Conservation (phyloP, 2,329 filamentous ascomycete genomes). For the Diaporthe citri region DNA sequence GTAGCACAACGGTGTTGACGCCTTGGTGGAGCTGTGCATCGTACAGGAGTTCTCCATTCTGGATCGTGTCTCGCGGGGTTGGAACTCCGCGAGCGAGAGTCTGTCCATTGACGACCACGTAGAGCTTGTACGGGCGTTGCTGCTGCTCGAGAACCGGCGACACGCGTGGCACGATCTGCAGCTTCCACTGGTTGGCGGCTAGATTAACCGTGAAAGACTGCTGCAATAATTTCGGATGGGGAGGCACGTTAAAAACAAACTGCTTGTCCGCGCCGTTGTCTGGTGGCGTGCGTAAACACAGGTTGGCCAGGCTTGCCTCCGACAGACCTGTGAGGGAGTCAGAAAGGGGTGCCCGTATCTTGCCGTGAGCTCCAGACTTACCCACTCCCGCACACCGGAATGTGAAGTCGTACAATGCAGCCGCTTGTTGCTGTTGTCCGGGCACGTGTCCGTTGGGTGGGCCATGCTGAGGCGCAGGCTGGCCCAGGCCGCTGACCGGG, state of each 20-base stretch:
- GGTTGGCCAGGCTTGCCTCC: conserved; percentile 75
- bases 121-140: conserved; percentile 80
- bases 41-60: conserved; percentile 75
- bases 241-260: conserved; percentile 73
- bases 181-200: conserved; percentile 74
- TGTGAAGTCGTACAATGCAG: conserved; percentile 35
- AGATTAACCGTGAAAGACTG: conserved; percentile 81
- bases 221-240: conserved; percentile 74
- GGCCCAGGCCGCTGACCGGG: conserved; percentile 27
- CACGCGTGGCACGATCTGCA: conserved; percentile 78
- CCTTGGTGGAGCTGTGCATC: conserved; percentile 79
- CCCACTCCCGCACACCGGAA: conserved; percentile 39
- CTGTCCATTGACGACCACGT: conserved; percentile 77
- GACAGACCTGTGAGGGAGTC: conserved; percentile 56
- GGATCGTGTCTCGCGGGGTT: conserved; percentile 66
- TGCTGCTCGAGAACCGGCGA: conserved; percentile 70
- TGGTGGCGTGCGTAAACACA: conserved; percentile 77
- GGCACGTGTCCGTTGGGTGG: conserved; percentile 32
- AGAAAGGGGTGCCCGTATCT: conserved; percentile 35
- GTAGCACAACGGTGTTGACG: conserved; percentile 82
- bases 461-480: conserved; percentile 34
- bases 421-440: conserved; percentile 9
- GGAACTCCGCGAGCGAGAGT: conserved; percentile 65
- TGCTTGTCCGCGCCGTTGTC: conserved; percentile 71
- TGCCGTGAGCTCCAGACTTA: conserved; percentile 5